Evolutionary conservation across 306 rosid genomes (phyloP), one percentile per base, ranked within the genome.

Genomic region (Fagus sylvatica): DNA sequence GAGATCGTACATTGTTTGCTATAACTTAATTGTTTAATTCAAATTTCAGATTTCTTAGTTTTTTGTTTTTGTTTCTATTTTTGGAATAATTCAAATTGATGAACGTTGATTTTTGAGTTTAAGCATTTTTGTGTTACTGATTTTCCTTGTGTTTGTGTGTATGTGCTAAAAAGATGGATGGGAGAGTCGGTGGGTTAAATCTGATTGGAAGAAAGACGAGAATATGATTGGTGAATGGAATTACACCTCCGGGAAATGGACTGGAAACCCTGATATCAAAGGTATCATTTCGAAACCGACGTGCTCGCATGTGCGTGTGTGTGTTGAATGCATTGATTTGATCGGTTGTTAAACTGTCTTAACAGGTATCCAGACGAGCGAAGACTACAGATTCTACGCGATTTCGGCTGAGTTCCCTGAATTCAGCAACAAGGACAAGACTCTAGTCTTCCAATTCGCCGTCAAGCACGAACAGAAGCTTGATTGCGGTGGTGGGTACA

Each of bases 401-500:
- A 90, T 96, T 78, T 96, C 99, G 19, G 99, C 99, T 65, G 94
- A 93, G 84, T 96, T 64, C 87, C 98, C 99, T 69, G 97, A 90
- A 90, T 93, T 91, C 87, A 91, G 94, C 89, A 96, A 96, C 73
- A 96, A 96, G 87, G 99, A 89, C 36, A 90, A 90, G 22, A 86
- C 90, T 7, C 84, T 96, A 71, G 98, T 96, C 34, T 96, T 96
- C 81, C 99, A 96, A 75, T 96, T 96, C 79, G 86, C 94, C 46
- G 99, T 96, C 74, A 96, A 96, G 89, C 98, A 96, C 67, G 99
- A 96, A 62, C 99, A 96, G 85, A 96, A 96, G 85, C 98, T 96
- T 86, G 99, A 96, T 86, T 96, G 99, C 73, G 99, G 99, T 84
- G 99, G 98, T 84, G 99, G 99, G 72, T 96, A 96, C 91, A 87